A percentile compares a stretch with the other conserved stretches of the same genome.
Conservation (phyloP, 129 eudicot species). For the Pittosporum tobira region DNA sequence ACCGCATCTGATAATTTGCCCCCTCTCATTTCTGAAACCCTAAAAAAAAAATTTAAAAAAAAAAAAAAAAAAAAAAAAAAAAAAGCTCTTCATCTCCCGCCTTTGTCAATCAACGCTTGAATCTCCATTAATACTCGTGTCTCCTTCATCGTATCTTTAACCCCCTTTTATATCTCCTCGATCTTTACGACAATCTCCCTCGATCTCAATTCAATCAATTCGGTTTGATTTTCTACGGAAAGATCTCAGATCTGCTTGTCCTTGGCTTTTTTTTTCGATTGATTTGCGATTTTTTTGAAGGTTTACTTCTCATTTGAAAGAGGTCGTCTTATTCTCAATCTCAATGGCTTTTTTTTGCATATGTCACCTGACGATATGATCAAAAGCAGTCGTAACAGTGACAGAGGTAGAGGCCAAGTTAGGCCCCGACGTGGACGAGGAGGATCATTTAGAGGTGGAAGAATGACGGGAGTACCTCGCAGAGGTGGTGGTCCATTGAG, state of each 20-base stretch:
- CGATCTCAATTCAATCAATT: neutral
- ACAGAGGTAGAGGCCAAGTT: conserved; percentile 73
- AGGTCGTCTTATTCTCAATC: conserved; percentile 6
- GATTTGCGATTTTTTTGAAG: conserved; percentile 13
- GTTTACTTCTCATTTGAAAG: conserved; percentile 11
- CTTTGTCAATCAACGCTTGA: too few species aligned
- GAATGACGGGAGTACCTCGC: conserved; percentile 57
- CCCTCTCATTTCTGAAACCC: neutral
- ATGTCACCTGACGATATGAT: conserved; percentile 71
- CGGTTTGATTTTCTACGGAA: neutral
- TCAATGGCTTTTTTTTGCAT: conserved; percentile 71
- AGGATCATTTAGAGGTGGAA: conserved; percentile 53
- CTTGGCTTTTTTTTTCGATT: neutral
- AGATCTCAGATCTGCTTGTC: neutral
- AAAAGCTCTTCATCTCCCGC: neutral
- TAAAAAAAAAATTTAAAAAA: too few species aligned
- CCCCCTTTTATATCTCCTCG: neutral
- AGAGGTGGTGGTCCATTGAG: conserved; percentile 60
- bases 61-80: too few species aligned
- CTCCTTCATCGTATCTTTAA: too few species aligned
- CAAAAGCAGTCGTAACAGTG: conserved; percentile 51
- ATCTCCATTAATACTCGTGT: too few species aligned
- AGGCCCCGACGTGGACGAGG: conserved; percentile 33
- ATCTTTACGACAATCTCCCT: neutral
- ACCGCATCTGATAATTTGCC: too few species aligned